Conservation (phyloP, 169 alveolate species). For the Cryptosporidium xiaoi region DNA sequence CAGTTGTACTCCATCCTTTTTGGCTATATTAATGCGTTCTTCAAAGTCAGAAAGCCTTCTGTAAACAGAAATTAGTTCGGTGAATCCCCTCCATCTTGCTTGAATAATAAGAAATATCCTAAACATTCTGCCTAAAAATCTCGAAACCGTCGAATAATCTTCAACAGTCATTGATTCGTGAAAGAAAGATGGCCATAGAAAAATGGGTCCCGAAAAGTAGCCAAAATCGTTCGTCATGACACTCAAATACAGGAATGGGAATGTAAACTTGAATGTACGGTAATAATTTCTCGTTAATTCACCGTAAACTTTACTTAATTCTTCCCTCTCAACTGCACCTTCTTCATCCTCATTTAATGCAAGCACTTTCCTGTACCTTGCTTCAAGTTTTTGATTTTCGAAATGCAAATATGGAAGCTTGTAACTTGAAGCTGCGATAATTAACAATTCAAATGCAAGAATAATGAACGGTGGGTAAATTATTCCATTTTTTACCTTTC, state of each 20-base stretch:
- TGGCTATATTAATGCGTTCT: not conserved
- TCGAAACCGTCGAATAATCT: conserved; percentile 26
- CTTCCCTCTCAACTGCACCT: conserved; percentile 1
- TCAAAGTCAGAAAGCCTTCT: conserved; percentile 46
- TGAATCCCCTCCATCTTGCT: conserved; percentile 72
- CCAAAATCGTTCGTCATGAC: conserved; percentile 31
- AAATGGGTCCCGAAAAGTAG: conserved; percentile 24
- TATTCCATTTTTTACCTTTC: conserved; percentile 34
- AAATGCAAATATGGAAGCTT: conserved; percentile 60
- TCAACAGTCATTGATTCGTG: conserved; percentile 58
- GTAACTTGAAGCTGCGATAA: conserved; percentile 32
- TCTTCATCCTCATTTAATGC: conserved; percentile 52
- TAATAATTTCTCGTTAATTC: conserved; percentile 45
- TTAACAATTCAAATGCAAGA: conserved; percentile 25
- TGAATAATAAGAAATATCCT: conserved; percentile 36
- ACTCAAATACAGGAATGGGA: conserved; percentile 22
- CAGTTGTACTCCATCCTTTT: conserved; percentile 6
- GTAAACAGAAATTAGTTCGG: conserved; percentile 58
- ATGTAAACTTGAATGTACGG: conserved; percentile 31
- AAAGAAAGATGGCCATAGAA: conserved; percentile 73
- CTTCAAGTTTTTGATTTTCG: conserved; percentile 69
- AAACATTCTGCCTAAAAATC: conserved; percentile 28
- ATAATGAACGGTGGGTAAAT: conserved; percentile 40
- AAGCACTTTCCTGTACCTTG: conserved; percentile 29
- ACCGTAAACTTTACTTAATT: conserved; percentile 1